Evolutionary conservation across 2,329 filamentous ascomycete species (phyloP).

Genomic region (Colletotrichum sp.): DNA sequence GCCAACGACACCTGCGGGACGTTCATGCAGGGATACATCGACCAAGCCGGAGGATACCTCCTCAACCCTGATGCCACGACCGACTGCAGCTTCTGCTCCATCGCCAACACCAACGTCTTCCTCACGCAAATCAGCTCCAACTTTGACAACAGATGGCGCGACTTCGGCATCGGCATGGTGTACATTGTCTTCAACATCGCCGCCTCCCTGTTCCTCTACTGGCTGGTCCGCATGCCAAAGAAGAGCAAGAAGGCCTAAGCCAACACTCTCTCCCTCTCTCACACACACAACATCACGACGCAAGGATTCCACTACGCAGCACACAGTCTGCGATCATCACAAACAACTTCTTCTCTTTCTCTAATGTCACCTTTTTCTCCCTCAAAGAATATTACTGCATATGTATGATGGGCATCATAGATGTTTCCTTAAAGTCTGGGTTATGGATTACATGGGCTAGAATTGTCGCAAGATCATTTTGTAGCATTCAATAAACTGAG

Average conservation of each 20-base stretch:
- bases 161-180: slow-evolving; percentile 59
- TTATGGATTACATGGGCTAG: neutral
- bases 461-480: neutral
- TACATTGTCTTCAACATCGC: slow-evolving; percentile 56
- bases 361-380: neutral
- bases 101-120: slow-evolving; percentile 42
- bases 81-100: slow-evolving; percentile 49
- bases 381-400: neutral
- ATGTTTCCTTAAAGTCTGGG: neutral
- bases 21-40: slow-evolving; percentile 53
- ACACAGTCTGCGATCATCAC: neutral
- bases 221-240: slow-evolving; percentile 40
- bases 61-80: slow-evolving; percentile 44
- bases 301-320: neutral
- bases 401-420: neutral
- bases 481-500: neutral
- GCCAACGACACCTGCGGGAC: slow-evolving; percentile 45
- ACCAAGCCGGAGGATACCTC: slow-evolving; percentile 50
- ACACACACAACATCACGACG: neutral
- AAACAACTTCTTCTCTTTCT: neutral
- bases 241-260: slow-evolving; percentile 20
- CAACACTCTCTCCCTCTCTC: neutral
- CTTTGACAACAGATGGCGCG: slow-evolving; percentile 57
- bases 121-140: slow-evolving; percentile 43
- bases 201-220: slow-evolving; percentile 54